Conservation (phyloP, 208 protist genomes). For the Phytomonas sp. region DNA sequence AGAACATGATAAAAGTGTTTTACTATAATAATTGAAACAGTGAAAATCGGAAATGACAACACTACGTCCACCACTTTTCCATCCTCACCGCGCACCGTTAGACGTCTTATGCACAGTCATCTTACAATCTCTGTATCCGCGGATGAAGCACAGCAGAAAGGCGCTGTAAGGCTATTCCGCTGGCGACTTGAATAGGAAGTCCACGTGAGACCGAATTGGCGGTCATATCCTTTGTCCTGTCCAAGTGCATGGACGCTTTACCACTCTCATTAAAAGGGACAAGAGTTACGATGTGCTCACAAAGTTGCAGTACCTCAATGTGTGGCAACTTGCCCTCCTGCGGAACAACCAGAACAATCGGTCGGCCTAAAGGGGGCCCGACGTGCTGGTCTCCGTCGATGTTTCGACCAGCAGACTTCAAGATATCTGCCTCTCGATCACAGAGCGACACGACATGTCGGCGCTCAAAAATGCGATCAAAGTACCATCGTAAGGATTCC, state of each 20-base stretch:
- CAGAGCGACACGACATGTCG: conserved; percentile 25
- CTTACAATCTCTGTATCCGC: conserved; percentile 27
- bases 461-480: conserved; percentile 3
- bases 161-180: conserved; percentile 79
- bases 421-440: conserved; percentile 10
- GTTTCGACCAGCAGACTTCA: no score
- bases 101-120: not conserved
- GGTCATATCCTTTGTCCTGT: not conserved
- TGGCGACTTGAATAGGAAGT: conserved; percentile 66
- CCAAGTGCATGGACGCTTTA: not conserved
- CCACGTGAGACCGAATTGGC: conserved; percentile 19
- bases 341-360: conserved; percentile 63
- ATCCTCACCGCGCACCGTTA: not conserved
- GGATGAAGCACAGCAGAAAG: conserved; percentile 69
- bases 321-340: conserved; percentile 78
- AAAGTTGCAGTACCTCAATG: conserved; percentile 39
- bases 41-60: not conserved
- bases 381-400: conserved; percentile 23
- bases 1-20: no score
- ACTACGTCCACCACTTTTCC: not conserved
- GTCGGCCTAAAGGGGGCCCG: conserved; percentile 9
- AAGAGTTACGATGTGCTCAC: conserved; percentile 45
- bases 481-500: conserved; percentile 35
- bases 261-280: conserved; percentile 17
- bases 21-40: not conserved